Evolutionary conservation across 345 rosid species (phyloP).

Genomic region (Melaleuca quinquenervia): DNA sequence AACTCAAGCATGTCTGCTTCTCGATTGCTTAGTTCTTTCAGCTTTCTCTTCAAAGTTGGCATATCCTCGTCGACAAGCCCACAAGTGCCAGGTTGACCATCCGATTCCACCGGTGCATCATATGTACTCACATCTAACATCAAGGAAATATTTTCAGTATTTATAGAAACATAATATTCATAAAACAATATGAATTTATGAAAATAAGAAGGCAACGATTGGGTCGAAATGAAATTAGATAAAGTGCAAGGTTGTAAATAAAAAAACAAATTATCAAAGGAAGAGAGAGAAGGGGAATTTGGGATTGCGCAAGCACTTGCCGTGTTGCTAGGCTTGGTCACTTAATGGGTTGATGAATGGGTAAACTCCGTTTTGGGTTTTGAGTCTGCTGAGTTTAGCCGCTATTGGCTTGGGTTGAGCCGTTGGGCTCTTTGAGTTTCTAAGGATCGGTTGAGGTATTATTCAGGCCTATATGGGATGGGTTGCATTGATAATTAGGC

Average conservation of each 20-base stretch:
- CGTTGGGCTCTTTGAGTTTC: background rate
- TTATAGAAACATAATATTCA: fast-evolving
- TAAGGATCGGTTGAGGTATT: background rate
- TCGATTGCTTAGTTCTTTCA: fast-evolving
- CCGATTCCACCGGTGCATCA: fast-evolving
- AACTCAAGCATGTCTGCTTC: background rate
- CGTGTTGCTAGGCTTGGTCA: background rate
- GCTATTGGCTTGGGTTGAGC: background rate
- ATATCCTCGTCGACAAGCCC: fast-evolving
- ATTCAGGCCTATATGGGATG: background rate
- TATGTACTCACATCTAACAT: background rate
- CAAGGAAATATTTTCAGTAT: fast-evolving
- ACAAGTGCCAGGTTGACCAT: fast-evolving
- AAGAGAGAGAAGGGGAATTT: too few relatives aligned
- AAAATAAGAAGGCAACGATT: background rate
- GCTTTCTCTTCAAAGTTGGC: background rate
- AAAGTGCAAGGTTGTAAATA: background rate
- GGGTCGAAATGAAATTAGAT: background rate
- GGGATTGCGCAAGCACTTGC: background rate
- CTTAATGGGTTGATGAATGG: background rate
- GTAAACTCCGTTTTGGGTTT: background rate
- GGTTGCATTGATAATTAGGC: background rate
- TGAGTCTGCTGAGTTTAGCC: background rate
- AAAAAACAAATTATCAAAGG: too few relatives aligned
- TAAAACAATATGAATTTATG: background rate